Evolutionary conservation across 2,329 filamentous ascomycete species (phyloP).

Genomic region (Microcyclosporella mali): DNA sequence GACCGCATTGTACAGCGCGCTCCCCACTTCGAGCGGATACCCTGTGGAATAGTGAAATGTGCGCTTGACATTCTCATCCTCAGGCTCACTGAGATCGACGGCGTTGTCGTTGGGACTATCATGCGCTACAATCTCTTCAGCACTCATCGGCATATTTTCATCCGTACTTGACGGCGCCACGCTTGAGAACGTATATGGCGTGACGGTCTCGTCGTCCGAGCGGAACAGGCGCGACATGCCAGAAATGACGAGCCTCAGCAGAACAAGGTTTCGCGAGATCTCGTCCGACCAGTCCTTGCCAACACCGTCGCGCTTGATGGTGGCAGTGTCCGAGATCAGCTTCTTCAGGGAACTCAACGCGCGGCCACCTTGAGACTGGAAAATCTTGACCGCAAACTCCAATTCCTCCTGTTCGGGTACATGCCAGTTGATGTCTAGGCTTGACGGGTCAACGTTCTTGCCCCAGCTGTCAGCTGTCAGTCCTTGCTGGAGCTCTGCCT

Average conservation of each 20-base stretch:
- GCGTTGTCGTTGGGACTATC: conserved; percentile 43
- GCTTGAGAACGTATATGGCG: conserved; percentile 37
- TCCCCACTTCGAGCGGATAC: conserved; percentile 64
- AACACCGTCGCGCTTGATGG: conserved; percentile 83
- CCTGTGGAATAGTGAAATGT: conserved; percentile 86
- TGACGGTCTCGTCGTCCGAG: conserved; percentile 45
- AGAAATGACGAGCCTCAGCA: conserved; percentile 81
- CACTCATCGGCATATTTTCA: conserved; percentile 25
- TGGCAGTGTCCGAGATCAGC: conserved; percentile 74
- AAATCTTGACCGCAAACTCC: conserved; percentile 81
- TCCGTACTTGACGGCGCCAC: conserved; percentile 48
- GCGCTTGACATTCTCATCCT: conserved; percentile 76
- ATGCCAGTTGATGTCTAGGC: conserved; percentile 87
- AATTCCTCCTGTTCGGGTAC: conserved; percentile 73
- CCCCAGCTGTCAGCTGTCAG: conserved; percentile 80
- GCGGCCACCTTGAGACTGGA: conserved; percentile 72
- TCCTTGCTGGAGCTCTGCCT: conserved; percentile 63
- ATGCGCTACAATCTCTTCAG: conserved; percentile 25
- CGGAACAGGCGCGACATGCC: conserved; percentile 89
- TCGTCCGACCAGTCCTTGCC: conserved; percentile 99
- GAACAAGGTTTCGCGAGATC: conserved; percentile 79
- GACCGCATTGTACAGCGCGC: conserved; percentile 64
- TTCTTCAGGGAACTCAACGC: conserved; percentile 69
- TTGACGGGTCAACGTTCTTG: conserved; percentile 62
- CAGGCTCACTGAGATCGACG: conserved; percentile 57